These are phyloP conservation scores for Leptographium radiaticola DNA, from an alignment of 2,329 filamentous ascomycete genomes.

Conservation along the genomic window DNA sequence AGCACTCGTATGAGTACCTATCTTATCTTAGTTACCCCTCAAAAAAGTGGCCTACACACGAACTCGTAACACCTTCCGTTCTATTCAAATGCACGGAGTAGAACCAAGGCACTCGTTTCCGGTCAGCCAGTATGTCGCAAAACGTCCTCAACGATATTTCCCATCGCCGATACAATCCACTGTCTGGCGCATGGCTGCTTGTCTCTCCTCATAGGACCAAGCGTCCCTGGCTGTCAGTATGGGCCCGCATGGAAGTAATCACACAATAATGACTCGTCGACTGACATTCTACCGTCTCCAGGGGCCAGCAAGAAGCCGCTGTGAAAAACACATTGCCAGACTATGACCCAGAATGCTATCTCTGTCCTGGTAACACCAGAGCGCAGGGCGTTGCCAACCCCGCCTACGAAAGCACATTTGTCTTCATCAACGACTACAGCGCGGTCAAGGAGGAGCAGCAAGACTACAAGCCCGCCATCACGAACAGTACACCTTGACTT, in stretches of 20 bases:
- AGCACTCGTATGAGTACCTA: too few relatives aligned
- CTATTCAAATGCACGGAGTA: too few relatives aligned
- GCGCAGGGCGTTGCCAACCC: slow-evolving; percentile 82
- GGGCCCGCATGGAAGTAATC: background rate
- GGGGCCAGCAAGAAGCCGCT: slow-evolving; percentile 65
- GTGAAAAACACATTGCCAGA: slow-evolving; percentile 57
- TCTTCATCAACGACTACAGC: slow-evolving; percentile 96
- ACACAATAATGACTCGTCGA: background rate
- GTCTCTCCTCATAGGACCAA: slow-evolving; percentile 95
- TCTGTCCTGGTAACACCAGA: slow-evolving; percentile 83
- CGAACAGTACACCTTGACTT: background rate
- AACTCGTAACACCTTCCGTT: too few relatives aligned
- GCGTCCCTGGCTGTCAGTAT: slow-evolving; percentile 86
- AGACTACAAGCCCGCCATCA: slow-evolving; percentile 47
- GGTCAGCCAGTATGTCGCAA: slow-evolving; percentile 47
- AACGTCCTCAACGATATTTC: slow-evolving; percentile 88
- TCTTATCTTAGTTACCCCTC: too few relatives aligned
- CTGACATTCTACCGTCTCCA: slow-evolving; percentile 20
- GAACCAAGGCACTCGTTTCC: background rate
- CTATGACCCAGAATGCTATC: slow-evolving; percentile 83
- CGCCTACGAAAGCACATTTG: slow-evolving; percentile 73
- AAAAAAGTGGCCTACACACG: too few relatives aligned
- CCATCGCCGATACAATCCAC: slow-evolving; percentile 83
- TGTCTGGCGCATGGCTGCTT: slow-evolving; percentile 81
- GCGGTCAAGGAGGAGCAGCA: slow-evolving; percentile 90